Conservation (phyloP, 805 yeast species). For the Metschnikowia shivogae region DNA sequence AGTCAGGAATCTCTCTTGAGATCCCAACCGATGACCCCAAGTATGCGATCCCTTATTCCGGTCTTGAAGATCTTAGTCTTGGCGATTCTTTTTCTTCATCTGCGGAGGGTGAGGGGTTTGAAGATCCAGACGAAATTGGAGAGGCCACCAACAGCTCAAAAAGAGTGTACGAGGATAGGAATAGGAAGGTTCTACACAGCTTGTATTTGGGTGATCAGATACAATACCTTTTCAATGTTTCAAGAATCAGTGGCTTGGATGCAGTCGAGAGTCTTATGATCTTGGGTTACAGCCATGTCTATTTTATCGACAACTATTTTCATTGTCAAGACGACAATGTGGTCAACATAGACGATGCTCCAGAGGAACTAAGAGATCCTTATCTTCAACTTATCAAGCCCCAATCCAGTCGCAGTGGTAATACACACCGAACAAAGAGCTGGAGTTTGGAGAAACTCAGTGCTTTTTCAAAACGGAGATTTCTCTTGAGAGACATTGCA, state of each 20-base stretch:
- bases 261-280: slow-evolving; percentile 73
- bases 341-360: slow-evolving; percentile 63
- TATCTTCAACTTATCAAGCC: slow-evolving; percentile 62
- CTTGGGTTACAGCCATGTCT: slow-evolving; percentile 59
- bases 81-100: slow-evolving; percentile 13
- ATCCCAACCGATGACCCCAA: slow-evolving; percentile 17
- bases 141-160: slow-evolving; percentile 12
- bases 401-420: slow-evolving; percentile 25
- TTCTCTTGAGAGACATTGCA: slow-evolving; percentile 75
- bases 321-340: slow-evolving; percentile 50
- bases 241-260: slow-evolving; percentile 72
- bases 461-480: slow-evolving; percentile 69
- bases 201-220: slow-evolving; percentile 68
- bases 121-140: slow-evolving; percentile 16
- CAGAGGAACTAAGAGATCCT: slow-evolving; percentile 58
- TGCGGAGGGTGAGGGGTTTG: slow-evolving; percentile 22
- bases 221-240: slow-evolving; percentile 67
- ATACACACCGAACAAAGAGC: slow-evolving; percentile 44
- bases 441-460: slow-evolving; percentile 62
- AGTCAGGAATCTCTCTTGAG: slow-evolving; percentile 16
- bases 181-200: slow-evolving; percentile 68
- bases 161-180: slow-evolving; percentile 53
- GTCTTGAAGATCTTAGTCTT: slow-evolving; percentile 26
- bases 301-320: slow-evolving; percentile 67
- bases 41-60: slow-evolving; percentile 12